Percentiles rank a stretch among this genome's conserved stretches.
phyloP scores from a whole-genome alignment of 164 flowering plant species.

The Cinnamomum micranthum region DNA sequence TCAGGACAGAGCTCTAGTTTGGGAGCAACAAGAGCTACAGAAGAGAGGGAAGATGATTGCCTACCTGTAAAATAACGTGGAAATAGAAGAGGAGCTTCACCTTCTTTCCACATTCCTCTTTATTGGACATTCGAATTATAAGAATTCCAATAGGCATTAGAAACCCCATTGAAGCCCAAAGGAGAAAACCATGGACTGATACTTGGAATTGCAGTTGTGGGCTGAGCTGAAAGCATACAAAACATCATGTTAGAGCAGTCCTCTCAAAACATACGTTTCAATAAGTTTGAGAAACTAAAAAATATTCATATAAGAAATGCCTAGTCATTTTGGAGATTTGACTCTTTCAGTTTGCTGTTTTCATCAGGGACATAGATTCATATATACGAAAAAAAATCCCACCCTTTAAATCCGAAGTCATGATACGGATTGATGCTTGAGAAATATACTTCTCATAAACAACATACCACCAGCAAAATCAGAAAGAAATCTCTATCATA shows the following conservation, averaged over 20 bases:
- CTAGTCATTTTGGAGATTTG: background rate
- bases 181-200: slow-evolving; percentile 57
- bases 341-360: background rate
- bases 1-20: background rate
- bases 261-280: background rate
- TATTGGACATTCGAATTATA: slow-evolving; percentile 48
- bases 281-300: background rate
- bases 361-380: background rate
- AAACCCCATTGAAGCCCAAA: slow-evolving; percentile 80
- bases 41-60: background rate
- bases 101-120: slow-evolving; percentile 34
- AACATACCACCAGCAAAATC: background rate
- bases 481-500: background rate
- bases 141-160: slow-evolving; percentile 78
- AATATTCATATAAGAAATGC: background rate
- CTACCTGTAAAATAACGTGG: slow-evolving; percentile 72
- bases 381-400: background rate
- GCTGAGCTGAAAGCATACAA: slow-evolving; percentile 25
- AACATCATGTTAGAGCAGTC: background rate
- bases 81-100: slow-evolving; percentile 52
- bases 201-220: slow-evolving; percentile 35
- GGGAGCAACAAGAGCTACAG: background rate
- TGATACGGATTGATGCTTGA: background rate
- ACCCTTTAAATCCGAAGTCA: background rate
- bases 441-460: background rate